Base-by-base conservation (phyloP, 108 stramenopile species). In the Epipyxis sp. region DNA sequence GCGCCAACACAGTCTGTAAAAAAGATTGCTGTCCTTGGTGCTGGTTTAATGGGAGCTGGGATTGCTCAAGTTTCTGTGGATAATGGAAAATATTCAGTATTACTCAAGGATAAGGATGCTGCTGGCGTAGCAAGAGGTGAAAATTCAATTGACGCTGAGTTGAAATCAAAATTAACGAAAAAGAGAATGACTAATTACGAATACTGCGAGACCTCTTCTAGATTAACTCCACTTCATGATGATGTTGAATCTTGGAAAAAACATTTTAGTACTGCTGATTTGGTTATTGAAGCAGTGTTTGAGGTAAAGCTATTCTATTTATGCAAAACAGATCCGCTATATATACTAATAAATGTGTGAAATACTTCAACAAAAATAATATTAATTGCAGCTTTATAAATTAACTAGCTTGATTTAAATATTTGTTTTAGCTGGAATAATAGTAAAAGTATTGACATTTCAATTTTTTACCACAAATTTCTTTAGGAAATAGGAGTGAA, bases 11-110 rank as follows among this genome's bases (percentile, higher is more conserved):
- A 91, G 30, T 71, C 86, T 46, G 92, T 95, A 2, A 90, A 93
- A 32, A 95, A 84, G 43, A 91, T 99, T 1, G 96, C 95, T 0
- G 97, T 99, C 30, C 92, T 98, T 82, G 98, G 98, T 25, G 97
- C 97, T 1, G 98, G 98, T 40, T 90, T 99, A 59, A 99, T 99
- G 98, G 98, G 98, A 59, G 95, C 96, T 27, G 98, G 98, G 25
- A 98, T 99, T 82, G 97, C 96, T 3, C 95, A 99, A 86, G 95
- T 99, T 1, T 86, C 93, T 40, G 95, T 95, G 50, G 94, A 95
- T 86, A 97, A 97, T 88, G 95, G 95, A 35, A 74, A 74, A 42
- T 84, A 90, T 77, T 78, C 86, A 10, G 97, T 99, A 0, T 83
- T 98, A 1, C 91, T 99, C 59, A 98, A 98, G 86, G 98, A 99